Evolutionary conservation across 345 rosid species (phyloP).

Genomic region (Noccaea bulbosa): DNA sequence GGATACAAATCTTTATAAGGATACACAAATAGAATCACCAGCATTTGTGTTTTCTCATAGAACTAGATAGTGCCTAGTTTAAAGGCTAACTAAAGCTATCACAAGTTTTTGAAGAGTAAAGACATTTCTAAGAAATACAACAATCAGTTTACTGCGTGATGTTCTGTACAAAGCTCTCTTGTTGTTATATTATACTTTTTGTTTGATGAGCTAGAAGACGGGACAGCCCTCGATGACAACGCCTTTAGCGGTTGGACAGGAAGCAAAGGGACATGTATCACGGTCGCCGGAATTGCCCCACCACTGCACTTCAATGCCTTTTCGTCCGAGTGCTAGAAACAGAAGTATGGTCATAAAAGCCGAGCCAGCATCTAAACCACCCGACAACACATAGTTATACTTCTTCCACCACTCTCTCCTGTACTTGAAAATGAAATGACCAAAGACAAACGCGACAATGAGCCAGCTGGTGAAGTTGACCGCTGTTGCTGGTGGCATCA

Average conservation of each 20-base stretch:
- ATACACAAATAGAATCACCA: neutral
- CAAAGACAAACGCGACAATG: constrained; percentile 57
- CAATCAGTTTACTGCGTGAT: constrained; percentile 15
- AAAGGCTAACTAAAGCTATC: constrained; percentile 11
- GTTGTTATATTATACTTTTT: constrained; percentile 17
- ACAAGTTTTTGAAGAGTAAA: constrained; percentile 27
- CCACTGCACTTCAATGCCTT: constrained; percentile 56
- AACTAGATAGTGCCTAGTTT: constrained; percentile 11
- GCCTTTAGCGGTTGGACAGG: constrained; percentile 77
- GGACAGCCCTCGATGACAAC: constrained; percentile 64
- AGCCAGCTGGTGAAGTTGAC: constrained; percentile 84
- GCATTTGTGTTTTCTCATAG: constrained; percentile 8
- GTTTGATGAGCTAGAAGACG: constrained; percentile 42
- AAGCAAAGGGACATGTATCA: constrained; percentile 66
- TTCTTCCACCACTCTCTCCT: constrained; percentile 66
- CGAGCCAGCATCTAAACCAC: constrained; percentile 81
- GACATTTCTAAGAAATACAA: constrained; percentile 8
- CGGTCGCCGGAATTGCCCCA: constrained; percentile 83
- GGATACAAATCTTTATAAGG: neutral
- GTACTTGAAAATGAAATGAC: constrained; percentile 58
- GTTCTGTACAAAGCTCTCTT: constrained; percentile 23
- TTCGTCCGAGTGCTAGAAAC: constrained; percentile 56
- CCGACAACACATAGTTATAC: constrained; percentile 76
- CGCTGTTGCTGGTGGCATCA: constrained; percentile 87
- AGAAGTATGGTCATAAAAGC: constrained; percentile 73